Base-by-base conservation (phyloP, 805 yeast species). In the Saccharomycopsis fodiens region DNA sequence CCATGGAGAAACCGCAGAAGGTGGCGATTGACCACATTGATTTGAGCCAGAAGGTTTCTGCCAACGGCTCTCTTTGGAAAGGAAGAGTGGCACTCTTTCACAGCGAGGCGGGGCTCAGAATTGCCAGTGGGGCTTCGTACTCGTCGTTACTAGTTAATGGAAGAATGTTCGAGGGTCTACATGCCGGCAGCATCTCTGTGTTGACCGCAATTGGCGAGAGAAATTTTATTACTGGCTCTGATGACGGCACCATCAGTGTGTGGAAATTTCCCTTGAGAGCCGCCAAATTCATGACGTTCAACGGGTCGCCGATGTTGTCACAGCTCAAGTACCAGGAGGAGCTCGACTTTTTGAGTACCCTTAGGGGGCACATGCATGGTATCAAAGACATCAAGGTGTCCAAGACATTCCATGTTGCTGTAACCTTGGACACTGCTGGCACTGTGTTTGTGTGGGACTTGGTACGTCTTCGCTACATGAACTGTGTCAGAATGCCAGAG, bases 381-480 rank as follows among this genome's bases (percentile, higher is more conserved):
- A 67, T 85, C 3, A 62, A 55, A 13, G 66, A 67, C n/a, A 56
- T 86, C 21, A 62, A 65, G 32, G 67, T 69, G 27, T 72, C 80
- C 21, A 63, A 69, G 5, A 72, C 76, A 35, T 81, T 69, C 56
- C 78, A 80, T 44, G 58, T 72, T 2, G 65, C 82, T 7, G 50
- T 81, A 10, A 73, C 82, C 49, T 59, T 76, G 20, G 87, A 82
- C 56, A 54, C 45, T 0, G 63, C 58, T 6, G 91, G 94, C 1
- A 59, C 59, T 2, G 74, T 78, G 2, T 69, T 70, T 16, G 51
- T 79, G 3, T 85, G 95, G 91, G 86, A 85, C 54, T 53, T 78
- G 34, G 69, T 78, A 1, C 58, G 79, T 25, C 67, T 66, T 42
- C 70, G 70, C 42, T 68, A 72, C 36, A 70, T 83, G 2, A 61